Evolutionary conservation across 2,329 filamentous ascomycete genomes (phyloP), one percentile per base, ranked within the genome.

Genomic region (Alternaria atra): DNA sequence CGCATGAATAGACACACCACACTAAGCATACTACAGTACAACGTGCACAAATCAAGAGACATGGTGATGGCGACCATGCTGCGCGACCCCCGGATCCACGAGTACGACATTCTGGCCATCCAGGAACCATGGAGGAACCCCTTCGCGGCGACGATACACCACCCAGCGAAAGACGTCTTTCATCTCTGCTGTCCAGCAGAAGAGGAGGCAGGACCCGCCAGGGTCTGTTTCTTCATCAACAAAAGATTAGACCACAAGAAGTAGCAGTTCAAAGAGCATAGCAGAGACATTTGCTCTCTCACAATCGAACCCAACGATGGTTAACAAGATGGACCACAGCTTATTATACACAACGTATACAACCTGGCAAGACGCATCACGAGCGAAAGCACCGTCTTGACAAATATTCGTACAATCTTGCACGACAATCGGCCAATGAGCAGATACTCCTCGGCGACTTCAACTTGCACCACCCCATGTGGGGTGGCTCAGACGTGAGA

Each of bases 181-280:
- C 44, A 72, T 29, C 58, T 71, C 9, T 68, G 51, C 60, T 69
- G 58, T 60, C 59, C 25, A 29, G 35, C 50, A 42, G 35, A 37
- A 20, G 29, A 34, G 13, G 25, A 27, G 27, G 50, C 20, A 54
- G 61, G 59, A 34, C 55, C 43, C 13, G 57, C 68, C 9, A 43
- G 66, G 55, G 63, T 70, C n/a, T 74, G 61, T 54, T 70, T 72
- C 51, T 73, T 71, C 47, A 52, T 74, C 10, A 73, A 70, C 39
- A 73, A 70, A 53, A 59, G 47, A 29, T 52, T 71, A 43, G 65
- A 68, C 44, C 54, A 64, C 10, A 58, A n/a, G 13, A 47, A 27
- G 23, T 69, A 56, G 67, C 44, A 52, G 40, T 61, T 69, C 32
- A 52, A 63, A 29, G 53, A 67, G 32, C 40, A 59, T 17, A 67